Percentiles rank a stretch among this genome's conserved stretches.
Evolutionary conservation across 2,329 filamentous ascomycete species (phyloP).

Genomic region (Ambrosiella cleistominuta): DNA sequence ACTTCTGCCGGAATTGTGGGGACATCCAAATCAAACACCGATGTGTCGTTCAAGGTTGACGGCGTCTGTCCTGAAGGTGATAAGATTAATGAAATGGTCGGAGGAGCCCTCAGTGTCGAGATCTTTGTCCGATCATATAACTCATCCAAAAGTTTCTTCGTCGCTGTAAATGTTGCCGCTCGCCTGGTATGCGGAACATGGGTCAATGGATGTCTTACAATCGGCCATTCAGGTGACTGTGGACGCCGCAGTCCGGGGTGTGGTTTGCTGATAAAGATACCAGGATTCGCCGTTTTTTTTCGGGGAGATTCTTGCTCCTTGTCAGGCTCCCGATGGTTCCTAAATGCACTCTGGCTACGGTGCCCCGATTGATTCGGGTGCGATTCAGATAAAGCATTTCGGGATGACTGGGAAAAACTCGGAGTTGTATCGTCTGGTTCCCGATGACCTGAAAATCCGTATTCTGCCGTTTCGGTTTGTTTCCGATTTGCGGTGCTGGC

Average conservation of each 20-base stretch:
- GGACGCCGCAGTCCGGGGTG: constrained; percentile 4
- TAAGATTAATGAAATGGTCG: constrained; percentile 5
- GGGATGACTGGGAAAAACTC: too few relatives aligned
- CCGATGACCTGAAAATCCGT: too few relatives aligned
- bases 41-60: background rate
- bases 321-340: background rate
- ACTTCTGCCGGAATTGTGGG: background rate
- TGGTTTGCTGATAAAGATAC: constrained; percentile 5
- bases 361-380: too few relatives aligned
- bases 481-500: too few relatives aligned
- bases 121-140: constrained; percentile 29
- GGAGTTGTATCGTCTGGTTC: too few relatives aligned
- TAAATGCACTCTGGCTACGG: too few relatives aligned
- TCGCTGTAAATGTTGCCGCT: constrained; percentile 27
- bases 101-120: constrained; percentile 15
- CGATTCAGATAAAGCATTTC: too few relatives aligned
- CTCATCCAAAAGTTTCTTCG: constrained; percentile 37
- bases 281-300: background rate
- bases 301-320: background rate
- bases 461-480: too few relatives aligned
- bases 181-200: background rate
- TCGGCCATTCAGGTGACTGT: background rate
- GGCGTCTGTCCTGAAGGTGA: background rate
- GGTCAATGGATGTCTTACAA: background rate
- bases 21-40: background rate